These are phyloP conservation scores for Podospora conica DNA, from an alignment of 495 filamentous ascomycete genomes.

Conservation along the genomic window DNA sequence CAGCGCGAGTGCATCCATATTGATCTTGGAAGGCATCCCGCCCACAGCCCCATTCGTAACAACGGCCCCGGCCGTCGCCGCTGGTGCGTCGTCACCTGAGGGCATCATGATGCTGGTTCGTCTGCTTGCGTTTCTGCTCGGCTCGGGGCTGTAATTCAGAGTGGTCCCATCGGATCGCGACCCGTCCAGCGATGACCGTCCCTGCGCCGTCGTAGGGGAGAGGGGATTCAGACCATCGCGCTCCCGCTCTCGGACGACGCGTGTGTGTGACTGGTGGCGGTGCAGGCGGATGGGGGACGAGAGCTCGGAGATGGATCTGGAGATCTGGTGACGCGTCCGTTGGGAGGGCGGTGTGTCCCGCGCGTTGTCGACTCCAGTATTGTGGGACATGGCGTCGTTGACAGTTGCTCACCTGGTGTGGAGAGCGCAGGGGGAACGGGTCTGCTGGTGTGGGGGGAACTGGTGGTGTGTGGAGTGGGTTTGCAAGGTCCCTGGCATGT, in stretches of 20 bases:
- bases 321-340: slow-evolving; percentile 43
- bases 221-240: slow-evolving; percentile 33
- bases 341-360: slow-evolving; percentile 30
- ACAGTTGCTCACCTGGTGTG: neutral
- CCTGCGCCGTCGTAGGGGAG: slow-evolving; percentile 21
- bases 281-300: slow-evolving; percentile 43
- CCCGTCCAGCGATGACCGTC: slow-evolving; percentile 33
- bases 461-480: neutral
- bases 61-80: neutral
- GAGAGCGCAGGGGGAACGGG: neutral
- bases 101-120: slow-evolving; percentile 35
- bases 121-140: slow-evolving; percentile 36
- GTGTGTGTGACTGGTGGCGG: slow-evolving; percentile 37
- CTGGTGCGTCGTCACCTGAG: slow-evolving; percentile 20
- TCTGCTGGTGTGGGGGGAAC: neutral
- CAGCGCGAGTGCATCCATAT: slow-evolving; percentile 26
- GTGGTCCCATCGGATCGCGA: slow-evolving; percentile 39
- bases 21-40: slow-evolving; percentile 12
- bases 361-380: slow-evolving; percentile 27
- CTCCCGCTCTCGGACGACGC: slow-evolving; percentile 21
- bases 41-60: slow-evolving; percentile 12
- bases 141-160: slow-evolving; percentile 36
- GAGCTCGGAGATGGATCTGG: slow-evolving; percentile 45
- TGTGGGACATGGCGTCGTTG: slow-evolving; percentile 29
- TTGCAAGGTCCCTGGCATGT: slow-evolving; percentile 1